Conservation (phyloP, 2,329 filamentous ascomycete genomes). For the Nemania sp. region DNA sequence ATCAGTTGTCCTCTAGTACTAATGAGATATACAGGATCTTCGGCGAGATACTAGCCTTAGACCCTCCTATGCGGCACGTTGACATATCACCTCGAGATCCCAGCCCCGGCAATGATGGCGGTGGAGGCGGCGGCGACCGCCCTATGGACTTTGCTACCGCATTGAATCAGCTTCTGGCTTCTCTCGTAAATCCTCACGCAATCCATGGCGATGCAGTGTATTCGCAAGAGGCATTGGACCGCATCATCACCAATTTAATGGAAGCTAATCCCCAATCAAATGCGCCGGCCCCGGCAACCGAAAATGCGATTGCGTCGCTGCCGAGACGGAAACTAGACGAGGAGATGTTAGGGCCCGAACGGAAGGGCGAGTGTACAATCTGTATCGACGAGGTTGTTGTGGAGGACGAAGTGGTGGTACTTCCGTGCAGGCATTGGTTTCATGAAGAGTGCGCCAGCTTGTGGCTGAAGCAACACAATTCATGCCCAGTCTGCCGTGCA, state of each 20-base stretch:
- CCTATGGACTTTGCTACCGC: slow-evolving; percentile 43
- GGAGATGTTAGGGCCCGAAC: slow-evolving; percentile 68
- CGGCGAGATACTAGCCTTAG: slow-evolving; percentile 48
- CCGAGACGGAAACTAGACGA: slow-evolving; percentile 72
- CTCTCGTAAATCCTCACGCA: slow-evolving; percentile 57
- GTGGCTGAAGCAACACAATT: slow-evolving; percentile 91
- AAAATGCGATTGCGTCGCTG: slow-evolving; percentile 73
- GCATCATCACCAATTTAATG: slow-evolving; percentile 86
- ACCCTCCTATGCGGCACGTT: slow-evolving; percentile 37
- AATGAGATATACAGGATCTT: slow-evolving; percentile 51
- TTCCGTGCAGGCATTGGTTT: slow-evolving; percentile 95
- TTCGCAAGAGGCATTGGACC: slow-evolving; percentile 86
- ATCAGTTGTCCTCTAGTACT: slow-evolving; percentile 32
- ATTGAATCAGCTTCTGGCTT: slow-evolving; percentile 58
- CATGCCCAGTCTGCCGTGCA: slow-evolving; percentile 80
- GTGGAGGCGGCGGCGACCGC: slow-evolving; percentile 24
- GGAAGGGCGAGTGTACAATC: slow-evolving; percentile 86
- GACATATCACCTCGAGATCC: slow-evolving; percentile 26
- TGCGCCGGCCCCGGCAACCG: slow-evolving; percentile 80
- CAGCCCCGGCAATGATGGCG: slow-evolving; percentile 28
- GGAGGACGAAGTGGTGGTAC: slow-evolving; percentile 72
- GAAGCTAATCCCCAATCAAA: slow-evolving; percentile 77
- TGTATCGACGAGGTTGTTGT: slow-evolving; percentile 85
- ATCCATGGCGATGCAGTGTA: slow-evolving; percentile 81
- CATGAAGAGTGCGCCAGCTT: slow-evolving; percentile 79